Evolutionary conservation across 345 rosid genomes (phyloP), one percentile per base, ranked within the genome.

Genomic region (Linum trigynum): DNA sequence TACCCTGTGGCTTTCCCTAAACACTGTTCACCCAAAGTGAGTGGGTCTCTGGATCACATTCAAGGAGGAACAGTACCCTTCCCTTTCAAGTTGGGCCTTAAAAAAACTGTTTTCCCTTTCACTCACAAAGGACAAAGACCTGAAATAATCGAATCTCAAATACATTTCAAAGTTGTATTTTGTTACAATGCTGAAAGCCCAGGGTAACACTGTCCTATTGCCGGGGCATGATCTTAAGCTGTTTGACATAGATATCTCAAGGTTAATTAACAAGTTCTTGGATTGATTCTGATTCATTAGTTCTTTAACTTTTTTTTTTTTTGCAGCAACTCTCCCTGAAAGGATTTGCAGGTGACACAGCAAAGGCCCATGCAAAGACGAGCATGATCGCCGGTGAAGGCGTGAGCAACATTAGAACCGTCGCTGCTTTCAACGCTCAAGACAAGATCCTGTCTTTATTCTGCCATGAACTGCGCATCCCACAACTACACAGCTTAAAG

Each of bases 321-420:
- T 1, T 57, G 74, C 87, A 94, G 99, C 96, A 90, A 94, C 89
- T 94, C 23, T 86, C 97, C 65, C 88, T 94, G 58, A 90, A 94
- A 78, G 99, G 99, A n/a, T 94, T 94, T 81, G 99, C 99, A 0
- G 99, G 99, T 69, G 99, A 94, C 72, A 94, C 99, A 2, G 99
- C 99, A 55, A 88, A 94, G 81, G 99, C 99, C 11, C 99, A 94
- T 69, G 99, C 99, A 5, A 94, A 94, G 84, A 90, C 99, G 14
- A 90, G 97, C 81, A 94, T 94, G 99, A 94, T 94, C 67, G 99
- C 99, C 5, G 99, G 99, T 50, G 99, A 94, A 73, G 99, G 99
- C 71, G 99, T 94, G 56, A 94, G 99, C 85, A 94, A 94, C 71
- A 90, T 94, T 65, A 76, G 99, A 72, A 94, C 99, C 0, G 99